Evolutionary conservation across 2,329 filamentous ascomycete genomes (phyloP).

Genomic region (Helotiales sp.): DNA sequence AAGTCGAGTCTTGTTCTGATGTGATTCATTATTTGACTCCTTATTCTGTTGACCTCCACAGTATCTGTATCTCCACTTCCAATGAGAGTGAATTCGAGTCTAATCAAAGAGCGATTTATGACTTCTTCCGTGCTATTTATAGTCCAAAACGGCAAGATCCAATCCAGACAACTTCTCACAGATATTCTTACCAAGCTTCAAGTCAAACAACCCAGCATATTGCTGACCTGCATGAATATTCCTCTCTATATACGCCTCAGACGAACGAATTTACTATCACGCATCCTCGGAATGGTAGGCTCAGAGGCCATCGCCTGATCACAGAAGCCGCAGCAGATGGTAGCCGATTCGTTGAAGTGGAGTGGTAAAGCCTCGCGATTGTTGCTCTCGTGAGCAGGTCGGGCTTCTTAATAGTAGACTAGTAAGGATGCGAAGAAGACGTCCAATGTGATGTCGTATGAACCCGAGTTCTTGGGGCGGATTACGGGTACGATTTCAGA

Average conservation of each 20-base stretch:
- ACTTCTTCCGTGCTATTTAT: too few relatives aligned
- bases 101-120: too few relatives aligned
- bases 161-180: not conserved
- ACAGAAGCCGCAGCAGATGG: constrained; percentile 41
- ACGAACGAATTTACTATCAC: not conserved
- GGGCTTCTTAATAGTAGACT: constrained; percentile 45
- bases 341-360: constrained; percentile 23
- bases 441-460: constrained; percentile 58
- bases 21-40: too few relatives aligned
- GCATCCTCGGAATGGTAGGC: constrained; percentile 32
- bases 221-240: constrained; percentile 49
- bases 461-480: constrained; percentile 57
- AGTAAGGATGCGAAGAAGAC: constrained; percentile 50
- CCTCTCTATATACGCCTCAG: constrained; percentile 39
- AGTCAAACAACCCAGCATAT: constrained; percentile 44
- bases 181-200: constrained; percentile 25
- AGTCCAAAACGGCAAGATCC: too few relatives aligned
- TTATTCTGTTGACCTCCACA: too few relatives aligned
- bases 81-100: too few relatives aligned
- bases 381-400: constrained; percentile 45
- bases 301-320: constrained; percentile 54
- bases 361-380: constrained; percentile 43
- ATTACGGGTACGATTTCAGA: constrained; percentile 49
- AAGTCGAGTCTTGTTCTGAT: too few relatives aligned
- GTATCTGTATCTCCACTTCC: too few relatives aligned